Percentiles rank a stretch among this genome's conserved stretches.
phyloP scores from a whole-genome alignment of 2,329 filamentous ascomycete species.

The Grosmannia clavigera region DNA sequence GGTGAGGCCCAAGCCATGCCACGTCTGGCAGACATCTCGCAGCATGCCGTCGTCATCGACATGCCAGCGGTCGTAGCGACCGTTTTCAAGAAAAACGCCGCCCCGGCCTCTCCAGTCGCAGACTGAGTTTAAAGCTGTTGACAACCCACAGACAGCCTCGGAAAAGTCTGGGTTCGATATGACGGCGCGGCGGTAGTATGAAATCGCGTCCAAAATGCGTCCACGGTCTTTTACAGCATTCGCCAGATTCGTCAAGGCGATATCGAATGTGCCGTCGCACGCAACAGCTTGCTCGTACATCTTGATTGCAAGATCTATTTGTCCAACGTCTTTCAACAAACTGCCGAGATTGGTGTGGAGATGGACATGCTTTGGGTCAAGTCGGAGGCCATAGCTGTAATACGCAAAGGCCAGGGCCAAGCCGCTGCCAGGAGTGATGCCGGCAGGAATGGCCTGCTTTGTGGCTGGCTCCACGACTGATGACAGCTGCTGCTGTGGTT shows the following conservation, averaged over 20 bases:
- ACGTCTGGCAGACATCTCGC: slow-evolving; percentile 52
- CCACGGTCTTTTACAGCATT: slow-evolving; percentile 98
- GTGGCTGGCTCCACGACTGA: slow-evolving; percentile 12
- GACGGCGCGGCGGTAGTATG: slow-evolving; percentile 83
- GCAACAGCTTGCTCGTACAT: slow-evolving; percentile 95
- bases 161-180: slow-evolving; percentile 89
- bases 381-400: slow-evolving; percentile 82
- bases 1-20: slow-evolving; percentile 65
- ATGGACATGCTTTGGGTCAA: slow-evolving; percentile 85
- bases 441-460: slow-evolving; percentile 44
- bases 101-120: slow-evolving; percentile 89
- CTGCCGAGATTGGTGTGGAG: slow-evolving; percentile 95
- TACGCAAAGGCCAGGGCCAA: slow-evolving; percentile 81
- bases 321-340: slow-evolving; percentile 88
- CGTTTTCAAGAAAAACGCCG: slow-evolving; percentile 63
- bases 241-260: slow-evolving; percentile 88
- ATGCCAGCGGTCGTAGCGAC: slow-evolving; percentile 80
- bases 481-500: background rate
- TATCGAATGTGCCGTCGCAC: slow-evolving; percentile 92
- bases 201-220: slow-evolving; percentile 79
- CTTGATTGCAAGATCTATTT: slow-evolving; percentile 77
- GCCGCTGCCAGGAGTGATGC: slow-evolving; percentile 74
- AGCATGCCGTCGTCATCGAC: slow-evolving; percentile 78
- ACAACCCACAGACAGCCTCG: slow-evolving; percentile 90
- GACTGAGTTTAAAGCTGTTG: slow-evolving; percentile 90